These are phyloP conservation scores for Monosporascus sp. DNA, from an alignment of 2,329 filamentous ascomycete genomes.

Conservation along the genomic window DNA sequence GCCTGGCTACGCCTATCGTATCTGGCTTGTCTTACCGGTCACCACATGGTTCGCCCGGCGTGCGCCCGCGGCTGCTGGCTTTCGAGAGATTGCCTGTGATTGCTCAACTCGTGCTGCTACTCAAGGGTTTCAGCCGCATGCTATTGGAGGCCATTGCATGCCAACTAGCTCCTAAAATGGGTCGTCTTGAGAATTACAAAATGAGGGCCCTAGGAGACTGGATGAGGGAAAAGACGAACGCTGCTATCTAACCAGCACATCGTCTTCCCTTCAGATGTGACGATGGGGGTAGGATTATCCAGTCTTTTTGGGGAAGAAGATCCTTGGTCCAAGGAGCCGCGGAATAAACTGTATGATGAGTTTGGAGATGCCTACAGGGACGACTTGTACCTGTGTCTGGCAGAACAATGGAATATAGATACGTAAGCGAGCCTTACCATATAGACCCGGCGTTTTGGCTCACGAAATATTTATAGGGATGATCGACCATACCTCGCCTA, in stretches of 20 bases:
- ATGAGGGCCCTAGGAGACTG: too few species aligned
- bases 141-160: neutral
- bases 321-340: neutral
- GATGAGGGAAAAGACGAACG: too few species aligned
- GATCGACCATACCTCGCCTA: neutral
- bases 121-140: neutral
- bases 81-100: neutral
- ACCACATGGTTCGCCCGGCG: too few species aligned
- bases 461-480: neutral
- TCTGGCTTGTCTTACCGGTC: neutral
- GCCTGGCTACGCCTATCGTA: neutral
- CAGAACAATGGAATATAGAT: neutral
- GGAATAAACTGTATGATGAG: neutral
- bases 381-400: neutral
- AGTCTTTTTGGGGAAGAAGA: neutral
- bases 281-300: too few species aligned
- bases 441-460: neutral
- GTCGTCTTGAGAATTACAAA: neutral
- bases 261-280: too few species aligned
- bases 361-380: neutral
- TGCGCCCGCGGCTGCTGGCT: neutral
- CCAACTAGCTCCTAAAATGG: neutral
- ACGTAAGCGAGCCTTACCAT: neutral
- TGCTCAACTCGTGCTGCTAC: neutral
- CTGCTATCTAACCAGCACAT: too few species aligned